phyloP scores from a whole-genome alignment of 208 protist species.

The Porcisia deanei region DNA sequence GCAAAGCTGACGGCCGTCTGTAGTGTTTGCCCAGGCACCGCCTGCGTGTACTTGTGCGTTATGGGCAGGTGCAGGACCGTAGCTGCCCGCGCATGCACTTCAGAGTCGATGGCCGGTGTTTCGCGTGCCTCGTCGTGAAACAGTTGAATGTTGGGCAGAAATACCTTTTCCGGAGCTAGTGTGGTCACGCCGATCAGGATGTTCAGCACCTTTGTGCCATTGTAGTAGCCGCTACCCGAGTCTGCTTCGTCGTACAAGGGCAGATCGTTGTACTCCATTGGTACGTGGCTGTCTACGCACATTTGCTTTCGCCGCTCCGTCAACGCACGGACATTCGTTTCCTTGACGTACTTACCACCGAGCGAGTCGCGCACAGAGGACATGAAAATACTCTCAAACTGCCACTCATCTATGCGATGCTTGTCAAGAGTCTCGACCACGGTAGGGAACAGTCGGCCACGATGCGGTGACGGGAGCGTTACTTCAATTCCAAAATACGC shows the following conservation, averaged over 20 bases:
- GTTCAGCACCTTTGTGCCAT: slow-evolving; percentile 42
- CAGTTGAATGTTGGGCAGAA: slow-evolving; percentile 27
- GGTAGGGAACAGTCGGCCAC: slow-evolving; percentile 58
- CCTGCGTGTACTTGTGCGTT: slow-evolving; percentile 38
- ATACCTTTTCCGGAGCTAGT: slow-evolving; percentile 41
- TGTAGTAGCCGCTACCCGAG: slow-evolving; percentile 34
- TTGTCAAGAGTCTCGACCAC: slow-evolving; percentile 53
- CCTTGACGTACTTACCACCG: slow-evolving; percentile 33
- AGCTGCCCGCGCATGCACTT: slow-evolving; percentile 29
- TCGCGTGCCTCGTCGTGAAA: slow-evolving; percentile 29
- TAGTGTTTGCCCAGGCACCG: slow-evolving; percentile 39
- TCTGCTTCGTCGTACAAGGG: slow-evolving; percentile 43
- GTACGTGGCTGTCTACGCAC: slow-evolving; percentile 23
- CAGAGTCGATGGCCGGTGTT: not conserved
- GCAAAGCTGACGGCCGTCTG: slow-evolving; percentile 70
- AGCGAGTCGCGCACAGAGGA: slow-evolving; percentile 24
- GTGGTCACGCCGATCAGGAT: slow-evolving; percentile 69
- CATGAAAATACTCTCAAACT: slow-evolving; percentile 39
- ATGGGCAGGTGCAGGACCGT: slow-evolving; percentile 69
- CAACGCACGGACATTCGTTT: slow-evolving; percentile 16
- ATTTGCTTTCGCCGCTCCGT: slow-evolving; percentile 33
- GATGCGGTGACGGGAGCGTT: slow-evolving; percentile 22
- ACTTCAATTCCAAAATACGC: slow-evolving; percentile 42
- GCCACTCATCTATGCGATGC: slow-evolving; percentile 9
- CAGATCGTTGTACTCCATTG: slow-evolving; percentile 54